Evolutionary conservation across 2,329 filamentous ascomycete species (phyloP).

Genomic region (Alternaria novae-zelandiae): DNA sequence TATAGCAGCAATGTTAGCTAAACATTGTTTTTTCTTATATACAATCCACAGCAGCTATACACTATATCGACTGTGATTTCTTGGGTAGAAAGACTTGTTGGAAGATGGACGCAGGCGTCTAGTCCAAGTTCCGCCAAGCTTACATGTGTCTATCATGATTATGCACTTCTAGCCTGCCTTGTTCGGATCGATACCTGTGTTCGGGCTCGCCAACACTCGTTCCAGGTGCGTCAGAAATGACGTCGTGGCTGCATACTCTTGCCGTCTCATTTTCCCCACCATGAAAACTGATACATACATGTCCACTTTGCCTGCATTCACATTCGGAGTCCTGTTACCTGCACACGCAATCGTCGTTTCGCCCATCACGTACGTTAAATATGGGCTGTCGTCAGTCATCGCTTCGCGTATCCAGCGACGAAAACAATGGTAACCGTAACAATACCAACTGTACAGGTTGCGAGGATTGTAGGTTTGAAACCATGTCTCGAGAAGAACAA

Average conservation of each 20-base stretch:
- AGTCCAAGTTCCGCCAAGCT: neutral
- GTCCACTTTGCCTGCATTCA: neutral
- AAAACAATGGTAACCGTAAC: slow-evolving; percentile 4
- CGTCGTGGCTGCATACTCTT: slow-evolving; percentile 1
- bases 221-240: neutral
- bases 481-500: neutral
- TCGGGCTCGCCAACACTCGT: neutral
- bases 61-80: neutral
- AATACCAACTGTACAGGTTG: slow-evolving; percentile 9
- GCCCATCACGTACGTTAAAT: neutral
- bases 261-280: neutral
- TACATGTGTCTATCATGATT: neutral
- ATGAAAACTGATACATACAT: neutral
- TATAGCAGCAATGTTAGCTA: slow-evolving; percentile 39
- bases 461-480: slow-evolving; percentile 3
- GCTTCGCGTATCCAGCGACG: neutral
- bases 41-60: neutral
- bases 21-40: neutral
- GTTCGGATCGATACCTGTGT: neutral
- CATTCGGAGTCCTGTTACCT: neutral
- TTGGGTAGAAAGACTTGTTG: neutral
- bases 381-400: slow-evolving; percentile 5
- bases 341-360: neutral
- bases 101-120: neutral
- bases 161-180: neutral